Conservation (phyloP, 1,284 basidiomycete genomes). For the Trichosporon asahii region DNA sequence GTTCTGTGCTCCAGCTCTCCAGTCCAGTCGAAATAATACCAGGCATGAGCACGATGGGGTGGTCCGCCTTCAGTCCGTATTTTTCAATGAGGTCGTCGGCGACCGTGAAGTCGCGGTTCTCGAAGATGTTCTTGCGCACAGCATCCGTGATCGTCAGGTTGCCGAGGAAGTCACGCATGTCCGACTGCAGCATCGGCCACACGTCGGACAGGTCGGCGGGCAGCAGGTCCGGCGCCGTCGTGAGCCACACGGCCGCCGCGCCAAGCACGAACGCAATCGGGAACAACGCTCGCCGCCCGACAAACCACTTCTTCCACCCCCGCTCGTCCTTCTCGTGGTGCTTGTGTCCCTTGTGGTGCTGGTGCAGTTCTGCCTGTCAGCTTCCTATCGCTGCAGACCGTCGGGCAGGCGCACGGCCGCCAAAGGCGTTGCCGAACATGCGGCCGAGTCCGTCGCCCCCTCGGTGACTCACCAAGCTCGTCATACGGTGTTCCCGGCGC, state of each 20-base stretch:
- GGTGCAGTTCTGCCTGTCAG: slow-evolving; percentile 34
- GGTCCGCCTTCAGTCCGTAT: slow-evolving; percentile 63
- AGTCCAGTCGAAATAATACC: slow-evolving; percentile 56
- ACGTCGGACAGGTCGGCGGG: slow-evolving; percentile 31
- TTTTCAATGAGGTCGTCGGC: slow-evolving; percentile 67
- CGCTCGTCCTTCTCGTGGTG: slow-evolving; percentile 9
- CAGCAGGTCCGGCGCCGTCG: slow-evolving; percentile 21
- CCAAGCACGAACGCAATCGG: slow-evolving; percentile 22
- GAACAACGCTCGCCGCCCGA: slow-evolving; percentile 29
- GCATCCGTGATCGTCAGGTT: slow-evolving; percentile 35
- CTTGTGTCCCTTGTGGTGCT: slow-evolving; percentile 30
- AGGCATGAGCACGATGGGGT: slow-evolving; percentile 76
- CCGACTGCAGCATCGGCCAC: slow-evolving; percentile 39
- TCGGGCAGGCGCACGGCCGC: background rate
- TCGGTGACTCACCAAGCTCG: slow-evolving; percentile 39
- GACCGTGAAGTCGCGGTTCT: slow-evolving; percentile 77
- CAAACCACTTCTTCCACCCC: slow-evolving; percentile 29
- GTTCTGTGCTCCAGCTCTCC: slow-evolving; percentile 49
- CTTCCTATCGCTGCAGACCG: background rate
- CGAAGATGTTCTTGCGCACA: slow-evolving; percentile 62
- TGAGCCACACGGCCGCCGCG: slow-evolving; percentile 24
- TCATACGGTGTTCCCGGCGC: slow-evolving; percentile 51
- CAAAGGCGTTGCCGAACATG: background rate
- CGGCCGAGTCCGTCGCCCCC: background rate
- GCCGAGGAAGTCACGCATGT: slow-evolving; percentile 40